Conservation (phyloP, 2,329 filamentous ascomycete genomes). For the Ilyonectria robusta region DNA sequence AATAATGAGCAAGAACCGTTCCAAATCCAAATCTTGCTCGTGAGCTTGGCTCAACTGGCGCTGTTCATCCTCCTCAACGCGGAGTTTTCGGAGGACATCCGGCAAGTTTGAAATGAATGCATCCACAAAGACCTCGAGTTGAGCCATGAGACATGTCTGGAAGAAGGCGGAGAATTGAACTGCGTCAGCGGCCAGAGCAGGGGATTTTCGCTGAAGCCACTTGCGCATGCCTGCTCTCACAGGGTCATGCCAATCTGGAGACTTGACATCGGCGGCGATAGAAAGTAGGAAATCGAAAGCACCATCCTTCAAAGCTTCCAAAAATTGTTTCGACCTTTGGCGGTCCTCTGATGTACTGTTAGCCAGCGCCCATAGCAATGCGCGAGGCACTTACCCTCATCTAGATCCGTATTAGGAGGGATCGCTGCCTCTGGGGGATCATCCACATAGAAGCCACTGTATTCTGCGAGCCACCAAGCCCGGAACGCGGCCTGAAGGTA, state of each 20-base stretch:
- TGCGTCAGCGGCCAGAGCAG: conserved; percentile 76
- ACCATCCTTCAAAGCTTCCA: conserved; percentile 85
- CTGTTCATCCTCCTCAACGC: conserved; percentile 91
- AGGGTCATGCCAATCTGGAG: conserved; percentile 89
- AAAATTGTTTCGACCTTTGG: conserved; percentile 79
- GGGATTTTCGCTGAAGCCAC: conserved; percentile 86
- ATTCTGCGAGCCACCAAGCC: conserved; percentile 93
- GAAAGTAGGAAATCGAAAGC: conserved; percentile 93
- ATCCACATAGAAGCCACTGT: conserved; percentile 90
- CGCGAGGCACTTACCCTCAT: conserved; percentile 60
- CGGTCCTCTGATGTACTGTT: conserved; percentile 70
- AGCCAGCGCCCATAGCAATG: conserved; percentile 27
- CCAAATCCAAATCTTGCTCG: conserved; percentile 81
- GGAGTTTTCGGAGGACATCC: conserved; percentile 87
- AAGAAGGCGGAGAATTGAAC: conserved; percentile 80
- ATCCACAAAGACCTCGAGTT: conserved; percentile 89
- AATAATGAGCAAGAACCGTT: conserved; percentile 92
- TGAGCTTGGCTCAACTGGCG: conserved; percentile 76
- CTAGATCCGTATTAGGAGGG: conserved; percentile 72
- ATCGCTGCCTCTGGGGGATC: conserved; percentile 72
- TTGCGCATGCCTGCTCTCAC: conserved; percentile 85
- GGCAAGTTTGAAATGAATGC: conserved; percentile 96
- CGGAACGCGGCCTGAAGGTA: conserved; percentile 84
- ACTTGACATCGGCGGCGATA: conserved; percentile 84
- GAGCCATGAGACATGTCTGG: conserved; percentile 80